A percentile compares a stretch with the other conserved stretches of the same genome.
These are phyloP conservation scores for Camelina hispida DNA, from an alignment of 345 rosid species.

Conservation along the genomic window DNA sequence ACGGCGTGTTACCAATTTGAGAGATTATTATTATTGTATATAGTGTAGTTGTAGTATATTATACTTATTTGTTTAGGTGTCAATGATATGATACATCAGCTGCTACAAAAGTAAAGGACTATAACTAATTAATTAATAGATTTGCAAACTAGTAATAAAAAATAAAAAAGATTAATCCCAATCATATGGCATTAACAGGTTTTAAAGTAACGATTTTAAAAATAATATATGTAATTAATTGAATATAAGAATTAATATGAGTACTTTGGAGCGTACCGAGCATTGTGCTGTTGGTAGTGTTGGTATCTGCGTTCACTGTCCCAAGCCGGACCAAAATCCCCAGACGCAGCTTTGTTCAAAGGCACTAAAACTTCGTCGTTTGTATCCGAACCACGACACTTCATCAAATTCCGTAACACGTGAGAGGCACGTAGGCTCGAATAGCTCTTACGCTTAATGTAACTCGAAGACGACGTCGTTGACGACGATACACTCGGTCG, in stretches of 20 bases:
- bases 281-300: conserved; percentile 44
- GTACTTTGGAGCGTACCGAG: conserved; percentile 44
- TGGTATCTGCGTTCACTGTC: conserved; percentile 48
- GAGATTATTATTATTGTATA: background rate
- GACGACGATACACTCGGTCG: conserved; percentile 38
- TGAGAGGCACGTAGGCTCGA: conserved; percentile 51
- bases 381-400: conserved; percentile 59
- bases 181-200: conserved; percentile 20
- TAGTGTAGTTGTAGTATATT: background rate
- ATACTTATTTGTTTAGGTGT: conserved; percentile 2
- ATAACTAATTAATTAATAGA: background rate
- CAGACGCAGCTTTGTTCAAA: conserved; percentile 39
- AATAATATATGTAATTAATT: background rate
- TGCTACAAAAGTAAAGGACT: no score
- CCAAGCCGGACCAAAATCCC: conserved; percentile 46
- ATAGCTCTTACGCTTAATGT: conserved; percentile 46
- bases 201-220: background rate
- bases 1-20: conserved; percentile 22
- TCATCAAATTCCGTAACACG: conserved; percentile 53
- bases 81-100: conserved; percentile 1
- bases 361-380: conserved; percentile 55
- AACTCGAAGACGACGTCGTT: conserved; percentile 43
- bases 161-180: background rate
- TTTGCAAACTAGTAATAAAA: conserved; percentile 16
- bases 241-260: background rate